phyloP scores from a whole-genome alignment of 345 rosid genomes.

The Salix purpurea region DNA sequence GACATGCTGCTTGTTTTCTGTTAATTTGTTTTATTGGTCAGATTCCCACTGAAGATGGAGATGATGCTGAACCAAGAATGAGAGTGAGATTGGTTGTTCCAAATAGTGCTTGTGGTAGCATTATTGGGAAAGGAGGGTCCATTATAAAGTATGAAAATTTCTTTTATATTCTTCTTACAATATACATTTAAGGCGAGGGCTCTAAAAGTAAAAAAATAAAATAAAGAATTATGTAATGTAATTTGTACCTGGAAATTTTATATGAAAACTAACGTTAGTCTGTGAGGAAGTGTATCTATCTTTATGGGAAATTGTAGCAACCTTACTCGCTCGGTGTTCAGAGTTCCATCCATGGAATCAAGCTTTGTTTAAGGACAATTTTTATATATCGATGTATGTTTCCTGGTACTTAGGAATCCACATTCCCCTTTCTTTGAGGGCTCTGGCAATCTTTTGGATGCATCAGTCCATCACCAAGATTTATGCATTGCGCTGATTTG shows the following conservation, averaged over 20 bases:
- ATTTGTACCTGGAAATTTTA: not conserved
- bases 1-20: slow-evolving; percentile 1
- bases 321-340: not conserved
- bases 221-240: not conserved
- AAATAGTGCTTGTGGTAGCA: slow-evolving; percentile 93
- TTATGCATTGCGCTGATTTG: too few species aligned
- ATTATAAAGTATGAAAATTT: slow-evolving; percentile 71
- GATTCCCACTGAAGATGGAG: slow-evolving; percentile 73
- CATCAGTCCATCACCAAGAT: not conserved
- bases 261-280: not conserved
- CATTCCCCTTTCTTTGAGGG: not conserved
- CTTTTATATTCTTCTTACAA: slow-evolving; percentile 10
- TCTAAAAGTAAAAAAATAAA: not conserved
- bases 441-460: not conserved
- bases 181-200: not conserved
- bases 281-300: not conserved
- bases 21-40: slow-evolving; percentile 30
- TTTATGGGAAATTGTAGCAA: not conserved
- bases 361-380: not conserved
- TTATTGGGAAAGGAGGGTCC: slow-evolving; percentile 98
- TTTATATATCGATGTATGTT: not conserved
- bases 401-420: not conserved
- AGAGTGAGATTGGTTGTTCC: slow-evolving; percentile 93
- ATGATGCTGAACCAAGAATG: slow-evolving; percentile 72
- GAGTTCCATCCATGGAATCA: not conserved